These are phyloP conservation scores for Pythium folliculosum DNA, from an alignment of 352 stramenopile genomes.

Conservation along the genomic window DNA sequence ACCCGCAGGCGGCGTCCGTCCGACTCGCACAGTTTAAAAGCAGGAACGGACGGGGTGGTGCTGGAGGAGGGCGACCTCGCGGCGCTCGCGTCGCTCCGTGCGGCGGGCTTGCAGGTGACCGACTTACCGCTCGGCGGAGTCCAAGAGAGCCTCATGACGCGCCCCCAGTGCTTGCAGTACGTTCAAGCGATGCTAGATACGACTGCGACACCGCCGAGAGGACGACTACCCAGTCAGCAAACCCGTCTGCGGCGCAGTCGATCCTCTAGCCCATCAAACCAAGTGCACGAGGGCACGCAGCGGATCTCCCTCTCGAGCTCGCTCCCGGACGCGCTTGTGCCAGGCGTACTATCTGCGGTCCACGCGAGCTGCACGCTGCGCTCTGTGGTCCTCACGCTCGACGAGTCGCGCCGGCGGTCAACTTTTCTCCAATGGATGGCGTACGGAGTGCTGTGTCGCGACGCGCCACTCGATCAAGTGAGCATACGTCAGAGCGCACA, in stretches of 20 bases:
- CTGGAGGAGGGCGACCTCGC: neutral
- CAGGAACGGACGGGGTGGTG: neutral
- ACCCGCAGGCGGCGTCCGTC: neutral
- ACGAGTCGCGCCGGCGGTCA: neutral
- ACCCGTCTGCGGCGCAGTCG: too few relatives aligned
- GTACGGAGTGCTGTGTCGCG: neutral
- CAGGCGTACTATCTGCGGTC: neutral
- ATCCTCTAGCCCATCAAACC: too few relatives aligned
- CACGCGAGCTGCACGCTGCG: neutral
- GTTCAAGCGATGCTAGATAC: neutral
- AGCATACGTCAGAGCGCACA: neutral
- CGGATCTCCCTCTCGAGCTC: neutral
- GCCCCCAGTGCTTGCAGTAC: neutral
- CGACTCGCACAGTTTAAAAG: neutral
- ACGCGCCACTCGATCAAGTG: neutral
- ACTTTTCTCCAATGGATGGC: neutral
- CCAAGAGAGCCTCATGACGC: neutral
- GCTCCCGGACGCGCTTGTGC: neutral
- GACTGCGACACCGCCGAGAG: neutral
- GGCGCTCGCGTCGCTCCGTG: neutral
- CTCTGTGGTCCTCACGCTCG: neutral
- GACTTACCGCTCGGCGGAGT: neutral
- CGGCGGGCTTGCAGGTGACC: neutral
- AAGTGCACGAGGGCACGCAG: neutral
- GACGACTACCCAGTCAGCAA: neutral